phyloP scores from a whole-genome alignment of 2,329 filamentous ascomycete species.

The Rhynchosporium graminicola region DNA sequence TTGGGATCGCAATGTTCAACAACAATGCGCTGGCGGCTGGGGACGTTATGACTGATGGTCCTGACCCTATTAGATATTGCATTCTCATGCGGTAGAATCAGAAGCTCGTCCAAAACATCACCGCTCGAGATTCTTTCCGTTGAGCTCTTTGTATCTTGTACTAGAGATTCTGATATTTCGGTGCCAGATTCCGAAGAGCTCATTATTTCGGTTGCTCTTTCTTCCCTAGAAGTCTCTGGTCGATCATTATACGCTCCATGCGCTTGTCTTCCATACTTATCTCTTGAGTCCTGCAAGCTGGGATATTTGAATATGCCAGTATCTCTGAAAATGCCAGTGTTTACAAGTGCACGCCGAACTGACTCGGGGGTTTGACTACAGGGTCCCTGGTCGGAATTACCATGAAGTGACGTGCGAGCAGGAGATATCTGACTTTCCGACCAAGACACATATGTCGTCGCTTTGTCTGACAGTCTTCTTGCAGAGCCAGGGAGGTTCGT shows the following conservation, averaged over 20 bases:
- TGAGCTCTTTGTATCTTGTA: neutral
- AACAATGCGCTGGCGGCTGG: neutral
- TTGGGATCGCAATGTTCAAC: conserved; percentile 27
- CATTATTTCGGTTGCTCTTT: neutral
- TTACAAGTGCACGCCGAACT: conserved; percentile 30
- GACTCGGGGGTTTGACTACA: conserved; percentile 33
- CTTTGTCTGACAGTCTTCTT: conserved; percentile 19
- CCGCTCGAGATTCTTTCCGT: too few species aligned
- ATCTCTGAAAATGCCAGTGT: conserved; percentile 35
- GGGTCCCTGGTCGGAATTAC: neutral
- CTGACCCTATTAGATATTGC: neutral
- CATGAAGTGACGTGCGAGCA: conserved; percentile 1
- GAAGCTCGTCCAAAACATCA: neutral
- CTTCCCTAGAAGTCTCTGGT: neutral
- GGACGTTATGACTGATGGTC: neutral
- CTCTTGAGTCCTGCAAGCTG: neutral
- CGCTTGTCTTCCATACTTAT: neutral
- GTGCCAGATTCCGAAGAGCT: neutral
- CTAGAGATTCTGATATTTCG: neutral
- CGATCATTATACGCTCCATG: neutral
- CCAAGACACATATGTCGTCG: conserved; percentile 34
- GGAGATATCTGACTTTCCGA: conserved; percentile 30
- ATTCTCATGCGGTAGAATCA: neutral
- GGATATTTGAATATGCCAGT: conserved; percentile 31
- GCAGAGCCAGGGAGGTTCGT: neutral